A percentile compares a stretch with the other conserved stretches of the same genome.
These are phyloP conservation scores for Talaromyces sp. DNA, from an alignment of 2,329 filamentous ascomycete species.

Conservation along the genomic window DNA sequence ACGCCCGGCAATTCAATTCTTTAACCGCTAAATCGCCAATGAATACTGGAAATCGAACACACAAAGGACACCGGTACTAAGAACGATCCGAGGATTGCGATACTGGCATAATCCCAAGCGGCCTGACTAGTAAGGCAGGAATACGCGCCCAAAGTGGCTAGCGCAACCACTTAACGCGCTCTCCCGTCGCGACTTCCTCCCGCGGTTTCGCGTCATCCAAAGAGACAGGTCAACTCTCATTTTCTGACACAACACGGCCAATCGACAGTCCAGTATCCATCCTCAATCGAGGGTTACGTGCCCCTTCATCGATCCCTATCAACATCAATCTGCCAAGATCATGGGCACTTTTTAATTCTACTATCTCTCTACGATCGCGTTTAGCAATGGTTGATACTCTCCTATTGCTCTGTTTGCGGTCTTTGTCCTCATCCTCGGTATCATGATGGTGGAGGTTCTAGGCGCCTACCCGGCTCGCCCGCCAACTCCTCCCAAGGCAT, in stretches of 20 bases:
- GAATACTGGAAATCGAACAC: conserved; percentile 6
- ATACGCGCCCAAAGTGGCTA: neutral
- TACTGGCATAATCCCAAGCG: neutral
- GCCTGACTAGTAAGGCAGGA: neutral
- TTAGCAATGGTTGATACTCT: conserved; percentile 16
- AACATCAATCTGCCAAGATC: neutral
- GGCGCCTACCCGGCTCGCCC: conserved; percentile 50
- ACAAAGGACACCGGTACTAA: conserved; percentile 3
- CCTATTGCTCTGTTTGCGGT: conserved; percentile 7
- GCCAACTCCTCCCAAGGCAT: conserved; percentile 53
- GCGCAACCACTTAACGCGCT: conserved; percentile 4
- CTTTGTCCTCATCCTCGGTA: conserved; percentile 16
- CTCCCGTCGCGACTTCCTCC: conserved; percentile 7
- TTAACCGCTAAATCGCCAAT: conserved; percentile 9
- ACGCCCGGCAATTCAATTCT: neutral
- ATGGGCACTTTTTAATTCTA: neutral
- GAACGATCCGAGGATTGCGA: neutral
- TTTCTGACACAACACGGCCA: neutral
- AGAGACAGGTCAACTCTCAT: conserved; percentile 1
- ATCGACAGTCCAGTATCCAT: neutral
- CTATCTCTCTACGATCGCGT: neutral
- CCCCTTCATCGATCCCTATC: neutral
- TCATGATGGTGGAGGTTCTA: conserved; percentile 45
- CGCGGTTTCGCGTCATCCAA: conserved; percentile 10
- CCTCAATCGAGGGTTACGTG: neutral